Evolutionary conservation across 805 yeast species (phyloP), one percentile per base, ranked within the genome.

Genomic region (Candida tallmaniae): DNA sequence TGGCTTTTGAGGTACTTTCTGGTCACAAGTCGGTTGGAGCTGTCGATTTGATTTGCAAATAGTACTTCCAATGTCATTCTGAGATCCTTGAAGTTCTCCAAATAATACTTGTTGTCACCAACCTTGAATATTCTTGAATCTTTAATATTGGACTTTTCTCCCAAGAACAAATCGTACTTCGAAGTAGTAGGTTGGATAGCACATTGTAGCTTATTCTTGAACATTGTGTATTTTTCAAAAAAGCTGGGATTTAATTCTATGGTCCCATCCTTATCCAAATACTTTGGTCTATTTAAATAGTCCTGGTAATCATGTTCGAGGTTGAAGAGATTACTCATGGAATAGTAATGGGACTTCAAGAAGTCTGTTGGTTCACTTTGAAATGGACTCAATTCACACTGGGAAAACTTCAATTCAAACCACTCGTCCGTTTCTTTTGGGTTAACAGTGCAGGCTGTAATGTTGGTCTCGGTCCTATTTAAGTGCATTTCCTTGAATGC

Each of bases 1-100:
- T 23, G 11, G 13, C 33, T 17, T 7, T 37, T 32, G 2, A 62
- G 38, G 35, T 47, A 56, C 13, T 39, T 30, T 11, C 20, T 14
- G 2, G 34, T 32, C 4, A 42, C 26, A 13, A 20, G 28, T 4
- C 29, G 26, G 17, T 35, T 33, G 11, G 11, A 6, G 19, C 54
- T 31, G 41, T 78, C 81, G 11, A 74, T 39, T 1, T 50, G 36
- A 0, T 71, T 73, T 1, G 56, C 46, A 6, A 36, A 39, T 14
- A 78, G 39, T 15, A 58, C 54, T 51, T 81, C 87, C 23, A 79
- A 36, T 4, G 54, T 49, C 11, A 77, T 26, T 27, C 78, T 56
- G 4, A 73, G 42, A 2, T 78, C 69, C 7, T 55, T 51, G 2
- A 76, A 41, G 10, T 52, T 48, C 1, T 65, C 65, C 23, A 73